Conservation (phyloP, 805 yeast genomes). For the Pichia cabralensis region DNA sequence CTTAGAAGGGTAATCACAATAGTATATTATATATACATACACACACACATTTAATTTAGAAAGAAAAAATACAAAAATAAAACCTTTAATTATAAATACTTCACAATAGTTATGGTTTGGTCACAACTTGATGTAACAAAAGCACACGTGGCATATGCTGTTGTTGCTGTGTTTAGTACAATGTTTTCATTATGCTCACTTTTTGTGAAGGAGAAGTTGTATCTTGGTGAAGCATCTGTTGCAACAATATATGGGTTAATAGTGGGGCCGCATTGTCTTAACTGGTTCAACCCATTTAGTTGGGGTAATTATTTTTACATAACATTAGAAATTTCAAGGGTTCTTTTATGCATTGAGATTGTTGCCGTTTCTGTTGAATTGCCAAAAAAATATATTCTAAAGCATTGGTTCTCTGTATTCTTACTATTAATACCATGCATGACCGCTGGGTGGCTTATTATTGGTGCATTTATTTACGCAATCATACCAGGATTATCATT, state of each 20-base stretch:
- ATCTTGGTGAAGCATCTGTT: constrained; percentile 58
- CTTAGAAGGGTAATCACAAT: too few relatives aligned
- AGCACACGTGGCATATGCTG: constrained; percentile 38
- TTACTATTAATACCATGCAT: constrained; percentile 55
- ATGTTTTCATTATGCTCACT: constrained; percentile 49
- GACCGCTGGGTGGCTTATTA: constrained; percentile 61
- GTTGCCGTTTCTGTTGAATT: constrained; percentile 66
- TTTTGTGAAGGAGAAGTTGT: constrained; percentile 47
- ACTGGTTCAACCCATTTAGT: constrained; percentile 45
- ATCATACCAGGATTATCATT: constrained; percentile 49
- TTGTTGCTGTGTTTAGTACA: constrained; percentile 51
- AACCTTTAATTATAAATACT: too few relatives aligned
- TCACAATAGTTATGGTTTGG: too few relatives aligned
- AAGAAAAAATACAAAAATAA: too few relatives aligned
- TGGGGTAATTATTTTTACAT: constrained; percentile 50
- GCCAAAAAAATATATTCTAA: constrained; percentile 54
- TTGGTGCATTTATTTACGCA: constrained; percentile 53
- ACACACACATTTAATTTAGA: too few relatives aligned
- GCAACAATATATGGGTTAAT: constrained; percentile 54
- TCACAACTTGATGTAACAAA: constrained; percentile 23
- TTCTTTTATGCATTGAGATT: constrained; percentile 61
- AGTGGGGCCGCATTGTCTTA: constrained; percentile 47
- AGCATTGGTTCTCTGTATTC: constrained; percentile 49
- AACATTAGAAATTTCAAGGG: constrained; percentile 49
- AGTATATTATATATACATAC: too few relatives aligned